phyloP scores from a whole-genome alignment of 768 basidiomycete species.

The Austroboletus festivus region DNA sequence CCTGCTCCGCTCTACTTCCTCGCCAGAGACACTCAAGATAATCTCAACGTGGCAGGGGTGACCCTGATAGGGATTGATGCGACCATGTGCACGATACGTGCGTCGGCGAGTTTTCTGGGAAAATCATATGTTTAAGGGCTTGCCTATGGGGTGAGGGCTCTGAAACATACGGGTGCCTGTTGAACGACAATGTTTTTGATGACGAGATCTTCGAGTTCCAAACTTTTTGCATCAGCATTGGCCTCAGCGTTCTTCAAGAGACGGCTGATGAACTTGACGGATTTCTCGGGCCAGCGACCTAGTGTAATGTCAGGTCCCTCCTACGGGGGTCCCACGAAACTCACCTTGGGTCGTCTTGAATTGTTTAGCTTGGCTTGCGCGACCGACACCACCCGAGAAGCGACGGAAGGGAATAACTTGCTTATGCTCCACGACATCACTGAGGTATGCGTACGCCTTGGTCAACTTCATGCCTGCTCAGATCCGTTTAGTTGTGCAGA shows the following conservation, averaged over 20 bases:
- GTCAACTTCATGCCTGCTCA: slow-evolving; percentile 81
- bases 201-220: slow-evolving; percentile 85
- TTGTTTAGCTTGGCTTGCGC: slow-evolving; percentile 92
- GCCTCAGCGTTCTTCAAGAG: slow-evolving; percentile 98
- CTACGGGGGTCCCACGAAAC: slow-evolving; percentile 26
- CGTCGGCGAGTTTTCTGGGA: slow-evolving; percentile 95
- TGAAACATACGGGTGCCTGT: slow-evolving; percentile 85
- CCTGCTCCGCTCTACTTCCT: slow-evolving; percentile 89
- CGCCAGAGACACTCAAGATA: slow-evolving; percentile 76
- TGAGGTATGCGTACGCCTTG: slow-evolving; percentile 94
- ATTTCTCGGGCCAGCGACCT: slow-evolving; percentile 99
- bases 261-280: slow-evolving; percentile 89
- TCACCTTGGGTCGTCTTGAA: slow-evolving; percentile 94
- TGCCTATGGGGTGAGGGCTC: background rate
- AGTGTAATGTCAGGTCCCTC: slow-evolving; percentile 1
- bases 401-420: slow-evolving; percentile 95
- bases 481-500: slow-evolving; percentile 2
- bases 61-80: slow-evolving; percentile 98
- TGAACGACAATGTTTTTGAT: slow-evolving; percentile 98
- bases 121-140: slow-evolving; percentile 1
- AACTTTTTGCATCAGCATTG: slow-evolving; percentile 96
- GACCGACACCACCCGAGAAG: slow-evolving; percentile 93
- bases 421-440: slow-evolving; percentile 94
- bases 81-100: slow-evolving; percentile 97
- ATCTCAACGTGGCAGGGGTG: slow-evolving; percentile 97